phyloP scores from a whole-genome alignment of 2,329 filamentous ascomycete genomes.

The Anthostomella pinea region DNA sequence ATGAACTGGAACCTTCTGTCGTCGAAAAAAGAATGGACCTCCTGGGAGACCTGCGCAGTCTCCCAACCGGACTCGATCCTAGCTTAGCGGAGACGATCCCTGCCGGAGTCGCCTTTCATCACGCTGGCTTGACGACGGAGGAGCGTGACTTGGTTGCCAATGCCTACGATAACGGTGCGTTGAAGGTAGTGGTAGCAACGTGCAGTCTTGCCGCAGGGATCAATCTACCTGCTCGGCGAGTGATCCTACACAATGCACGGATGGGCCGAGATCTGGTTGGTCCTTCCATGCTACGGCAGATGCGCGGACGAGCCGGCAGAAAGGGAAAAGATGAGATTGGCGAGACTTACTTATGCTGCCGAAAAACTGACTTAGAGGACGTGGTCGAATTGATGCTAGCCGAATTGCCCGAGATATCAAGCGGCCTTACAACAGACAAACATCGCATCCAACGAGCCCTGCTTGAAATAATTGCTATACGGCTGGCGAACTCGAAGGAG shows the following conservation, averaged over 20 bases:
- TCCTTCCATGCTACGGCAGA: constrained; percentile 76
- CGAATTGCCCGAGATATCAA: constrained; percentile 67
- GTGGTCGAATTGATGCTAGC: constrained; percentile 70
- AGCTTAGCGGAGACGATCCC: constrained; percentile 62
- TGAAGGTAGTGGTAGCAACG: constrained; percentile 73
- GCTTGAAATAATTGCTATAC: constrained; percentile 67
- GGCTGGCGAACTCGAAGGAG: constrained; percentile 62
- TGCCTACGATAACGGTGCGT: constrained; percentile 65
- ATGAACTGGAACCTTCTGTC: constrained; percentile 45
- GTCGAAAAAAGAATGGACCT: constrained; percentile 61
- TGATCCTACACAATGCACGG: constrained; percentile 71
- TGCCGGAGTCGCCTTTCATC: constrained; percentile 70
- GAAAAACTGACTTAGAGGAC: constrained; percentile 63
- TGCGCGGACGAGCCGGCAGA: constrained; percentile 73
- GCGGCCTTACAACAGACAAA: constrained; percentile 66
- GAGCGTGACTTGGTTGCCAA: constrained; percentile 69
- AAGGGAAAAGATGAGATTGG: constrained; percentile 77
- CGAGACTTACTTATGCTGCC: constrained; percentile 75
- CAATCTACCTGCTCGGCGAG: constrained; percentile 67
- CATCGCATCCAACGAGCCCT: constrained; percentile 69
- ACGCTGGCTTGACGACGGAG: constrained; percentile 70
- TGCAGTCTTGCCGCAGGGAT: constrained; percentile 82
- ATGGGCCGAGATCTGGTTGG: constrained; percentile 78
- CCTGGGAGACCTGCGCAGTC: constrained; percentile 62
- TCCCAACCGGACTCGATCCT: constrained; percentile 64